These are phyloP conservation scores for Nicotiana sylvestris DNA, from an alignment of 257 asterid genomes.

Conservation along the genomic window DNA sequence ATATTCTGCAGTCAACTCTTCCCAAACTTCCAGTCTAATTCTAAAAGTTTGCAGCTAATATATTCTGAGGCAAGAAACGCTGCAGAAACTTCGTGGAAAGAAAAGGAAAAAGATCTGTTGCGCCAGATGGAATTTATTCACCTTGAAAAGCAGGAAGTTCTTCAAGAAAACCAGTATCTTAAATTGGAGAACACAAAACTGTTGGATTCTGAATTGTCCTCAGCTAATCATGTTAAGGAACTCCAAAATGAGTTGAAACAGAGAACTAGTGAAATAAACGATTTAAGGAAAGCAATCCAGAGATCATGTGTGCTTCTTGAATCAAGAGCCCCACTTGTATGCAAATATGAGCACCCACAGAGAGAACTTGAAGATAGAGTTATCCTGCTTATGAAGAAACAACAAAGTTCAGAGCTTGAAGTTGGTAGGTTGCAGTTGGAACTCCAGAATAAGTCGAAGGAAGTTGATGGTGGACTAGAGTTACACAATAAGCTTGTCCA, in stretches of 20 bases:
- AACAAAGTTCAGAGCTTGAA: slow-evolving; percentile 42
- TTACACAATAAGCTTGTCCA: slow-evolving; percentile 54
- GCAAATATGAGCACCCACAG: slow-evolving; percentile 28
- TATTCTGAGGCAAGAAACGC: slow-evolving; percentile 58
- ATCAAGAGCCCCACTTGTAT: slow-evolving; percentile 28
- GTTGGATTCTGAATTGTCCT: slow-evolving; percentile 34
- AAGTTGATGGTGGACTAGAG: slow-evolving; percentile 52
- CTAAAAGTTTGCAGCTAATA: slow-evolving; percentile 45
- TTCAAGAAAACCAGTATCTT: slow-evolving; percentile 48
- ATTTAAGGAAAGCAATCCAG: slow-evolving; percentile 25
- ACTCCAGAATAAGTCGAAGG: slow-evolving; percentile 49
- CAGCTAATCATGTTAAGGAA: slow-evolving; percentile 29
- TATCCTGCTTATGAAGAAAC: slow-evolving; percentile 36
- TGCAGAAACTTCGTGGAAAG: slow-evolving; percentile 63
- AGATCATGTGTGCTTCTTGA: slow-evolving; percentile 34
- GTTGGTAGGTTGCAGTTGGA: slow-evolving; percentile 40
- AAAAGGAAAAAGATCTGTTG: slow-evolving; percentile 50
- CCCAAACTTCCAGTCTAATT: slow-evolving; percentile 49
- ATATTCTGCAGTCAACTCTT: slow-evolving; percentile 76
- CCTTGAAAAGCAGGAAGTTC: slow-evolving; percentile 47
- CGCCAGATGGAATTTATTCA: slow-evolving; percentile 54
- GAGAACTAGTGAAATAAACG: slow-evolving; percentile 38
- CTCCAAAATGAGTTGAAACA: slow-evolving; percentile 49
- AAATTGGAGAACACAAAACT: slow-evolving; percentile 46
- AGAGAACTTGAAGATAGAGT: slow-evolving; percentile 44